A percentile compares a stretch with the other conserved stretches of the same genome.
These are phyloP conservation scores for Musa beccarii DNA, from an alignment of 176 grass and related monocot genomes.

Conservation along the genomic window DNA sequence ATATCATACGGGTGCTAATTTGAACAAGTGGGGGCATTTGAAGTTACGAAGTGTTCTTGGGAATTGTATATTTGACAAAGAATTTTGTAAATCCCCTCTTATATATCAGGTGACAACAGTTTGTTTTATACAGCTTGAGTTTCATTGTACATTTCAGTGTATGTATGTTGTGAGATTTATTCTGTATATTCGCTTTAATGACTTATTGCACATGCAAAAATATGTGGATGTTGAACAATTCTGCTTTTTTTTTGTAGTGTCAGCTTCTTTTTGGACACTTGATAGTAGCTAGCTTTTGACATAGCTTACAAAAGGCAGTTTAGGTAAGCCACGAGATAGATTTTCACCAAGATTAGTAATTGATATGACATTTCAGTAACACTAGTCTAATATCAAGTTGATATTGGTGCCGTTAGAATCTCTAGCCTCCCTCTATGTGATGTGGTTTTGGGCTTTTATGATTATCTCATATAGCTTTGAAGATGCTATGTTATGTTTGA, in stretches of 20 bases:
- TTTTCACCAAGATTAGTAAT: neutral
- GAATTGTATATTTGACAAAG: constrained; percentile 56
- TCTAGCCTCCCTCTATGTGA: neutral
- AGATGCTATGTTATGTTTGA: too few relatives aligned
- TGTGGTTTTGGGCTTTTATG: too few relatives aligned
- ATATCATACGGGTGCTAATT: constrained; percentile 68
- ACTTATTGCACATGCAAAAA: neutral
- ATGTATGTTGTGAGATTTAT: neutral
- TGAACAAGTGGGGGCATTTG: constrained; percentile 92
- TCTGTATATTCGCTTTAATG: neutral
- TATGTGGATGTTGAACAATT: neutral
- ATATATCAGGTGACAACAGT: constrained; percentile 60
- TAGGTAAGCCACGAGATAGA: neutral
- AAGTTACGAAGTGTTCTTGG: constrained; percentile 79
- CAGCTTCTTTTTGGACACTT: neutral
- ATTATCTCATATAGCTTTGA: too few relatives aligned
- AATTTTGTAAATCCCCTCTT: constrained; percentile 78
- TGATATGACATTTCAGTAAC: neutral
- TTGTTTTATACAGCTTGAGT: neutral
- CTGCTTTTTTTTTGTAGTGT: neutral
- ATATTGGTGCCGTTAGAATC: neutral
- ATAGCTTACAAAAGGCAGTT: neutral
- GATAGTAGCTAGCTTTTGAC: neutral
- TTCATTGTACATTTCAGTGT: neutral
- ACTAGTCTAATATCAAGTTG: too few relatives aligned